Conservation (phyloP, 495 filamentous ascomycete species). For the Daldinia caldariorum region DNA sequence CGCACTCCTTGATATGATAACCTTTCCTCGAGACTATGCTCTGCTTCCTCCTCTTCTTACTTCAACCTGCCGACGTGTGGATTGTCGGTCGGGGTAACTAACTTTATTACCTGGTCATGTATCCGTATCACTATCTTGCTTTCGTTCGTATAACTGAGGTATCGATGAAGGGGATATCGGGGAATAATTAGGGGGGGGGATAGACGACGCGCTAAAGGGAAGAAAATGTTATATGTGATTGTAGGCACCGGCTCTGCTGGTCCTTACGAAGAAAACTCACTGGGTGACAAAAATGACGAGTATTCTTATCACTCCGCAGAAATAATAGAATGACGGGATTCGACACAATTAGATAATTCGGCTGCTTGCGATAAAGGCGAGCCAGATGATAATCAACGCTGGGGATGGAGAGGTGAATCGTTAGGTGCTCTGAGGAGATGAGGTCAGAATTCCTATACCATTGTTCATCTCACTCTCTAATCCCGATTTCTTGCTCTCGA, state of each 20-base stretch:
- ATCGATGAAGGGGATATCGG: conserved; percentile 30
- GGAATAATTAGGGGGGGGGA: conserved; percentile 29
- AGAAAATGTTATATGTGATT: conserved; percentile 16
- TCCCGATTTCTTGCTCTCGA: conserved; percentile 50
- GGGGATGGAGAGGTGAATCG: background rate
- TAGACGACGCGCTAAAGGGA: conserved; percentile 33
- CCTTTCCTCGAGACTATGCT: background rate
- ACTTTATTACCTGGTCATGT: conserved; percentile 19
- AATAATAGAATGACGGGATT: background rate
- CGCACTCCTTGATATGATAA: background rate
- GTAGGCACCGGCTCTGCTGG: background rate
- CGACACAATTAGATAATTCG: background rate
- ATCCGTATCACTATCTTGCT: conserved; percentile 29
- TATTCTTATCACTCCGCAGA: background rate
- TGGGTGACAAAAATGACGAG: background rate
- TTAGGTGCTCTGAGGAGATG: conserved; percentile 55
- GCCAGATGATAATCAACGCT: background rate
- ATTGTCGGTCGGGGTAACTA: background rate
- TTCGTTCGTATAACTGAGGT: conserved; percentile 36
- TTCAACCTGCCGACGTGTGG: background rate
- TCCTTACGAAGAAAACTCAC: background rate
- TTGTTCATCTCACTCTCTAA: conserved; percentile 50
- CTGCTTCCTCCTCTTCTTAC: conserved; percentile 1
- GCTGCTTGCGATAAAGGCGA: background rate
- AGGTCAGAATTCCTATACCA: conserved; percentile 29